phyloP scores from a whole-genome alignment of 2,329 filamentous ascomycete genomes.

The Trichoderma aggressivum region DNA sequence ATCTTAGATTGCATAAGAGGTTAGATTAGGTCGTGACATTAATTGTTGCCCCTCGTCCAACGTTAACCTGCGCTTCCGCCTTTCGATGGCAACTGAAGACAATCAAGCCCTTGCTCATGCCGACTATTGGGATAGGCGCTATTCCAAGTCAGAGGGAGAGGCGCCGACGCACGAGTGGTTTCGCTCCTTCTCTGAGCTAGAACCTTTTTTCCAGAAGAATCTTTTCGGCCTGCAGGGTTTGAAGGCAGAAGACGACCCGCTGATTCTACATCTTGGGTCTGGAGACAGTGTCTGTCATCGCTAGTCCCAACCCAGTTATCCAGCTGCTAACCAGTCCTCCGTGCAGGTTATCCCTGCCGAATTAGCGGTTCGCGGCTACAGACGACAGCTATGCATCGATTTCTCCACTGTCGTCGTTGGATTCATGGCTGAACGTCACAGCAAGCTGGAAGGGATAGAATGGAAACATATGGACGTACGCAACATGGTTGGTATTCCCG shows the following conservation, averaged over 20 bases:
- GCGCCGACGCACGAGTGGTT: constrained; percentile 50
- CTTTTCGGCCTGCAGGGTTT: constrained; percentile 36
- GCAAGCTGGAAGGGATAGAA: constrained; percentile 38
- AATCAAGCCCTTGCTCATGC: too few relatives aligned
- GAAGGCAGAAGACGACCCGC: constrained; percentile 30
- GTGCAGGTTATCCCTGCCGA: constrained; percentile 49
- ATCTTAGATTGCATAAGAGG: too few relatives aligned
- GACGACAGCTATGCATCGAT: constrained; percentile 52
- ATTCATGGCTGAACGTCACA: constrained; percentile 47
- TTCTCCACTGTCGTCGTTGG: constrained; percentile 54
- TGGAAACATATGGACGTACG: constrained; percentile 53
- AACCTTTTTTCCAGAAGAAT: constrained; percentile 44
- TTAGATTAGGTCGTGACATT: too few relatives aligned
- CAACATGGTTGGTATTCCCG: constrained; percentile 41
- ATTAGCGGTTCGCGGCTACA: constrained; percentile 46
- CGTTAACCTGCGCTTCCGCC: too few relatives aligned
- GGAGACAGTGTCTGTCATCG: constrained; percentile 49
- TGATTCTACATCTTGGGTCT: constrained; percentile 54
- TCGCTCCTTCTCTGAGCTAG: constrained; percentile 44
- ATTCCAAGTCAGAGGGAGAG: constrained; percentile 37
- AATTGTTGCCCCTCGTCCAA: too few relatives aligned
- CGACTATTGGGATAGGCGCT: constrained; percentile 50
- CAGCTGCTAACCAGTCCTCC: neutral
- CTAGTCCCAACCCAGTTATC: neutral
- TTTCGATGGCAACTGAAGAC: too few relatives aligned